phyloP scores from a whole-genome alignment of 1,284 basidiomycete genomes.

The Puccinia polysora region DNA sequence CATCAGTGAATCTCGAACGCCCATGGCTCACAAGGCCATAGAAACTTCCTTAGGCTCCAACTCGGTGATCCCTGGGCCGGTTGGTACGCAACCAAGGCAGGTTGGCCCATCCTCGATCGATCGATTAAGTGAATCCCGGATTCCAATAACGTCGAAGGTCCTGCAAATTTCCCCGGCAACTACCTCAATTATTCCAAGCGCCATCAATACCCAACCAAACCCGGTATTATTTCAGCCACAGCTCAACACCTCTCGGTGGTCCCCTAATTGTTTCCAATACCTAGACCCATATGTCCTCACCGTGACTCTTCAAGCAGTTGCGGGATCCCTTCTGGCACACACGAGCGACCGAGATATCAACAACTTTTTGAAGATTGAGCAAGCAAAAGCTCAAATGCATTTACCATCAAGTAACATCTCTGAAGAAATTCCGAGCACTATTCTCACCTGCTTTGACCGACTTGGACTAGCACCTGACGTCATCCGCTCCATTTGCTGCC shows the following conservation, averaged over 20 bases:
- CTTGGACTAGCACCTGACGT: neutral
- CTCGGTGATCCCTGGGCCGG: neutral
- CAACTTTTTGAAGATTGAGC: slow-evolving; percentile 19
- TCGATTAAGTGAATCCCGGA: neutral
- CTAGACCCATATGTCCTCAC: slow-evolving; percentile 1
- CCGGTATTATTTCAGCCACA: neutral
- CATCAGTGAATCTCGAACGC: neutral
- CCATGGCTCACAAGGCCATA: too few species aligned
- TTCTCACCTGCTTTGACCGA: neutral
- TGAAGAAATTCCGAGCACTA: neutral
- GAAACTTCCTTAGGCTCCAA: neutral
- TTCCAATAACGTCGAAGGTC: neutral
- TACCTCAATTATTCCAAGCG: neutral
- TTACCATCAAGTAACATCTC: neutral
- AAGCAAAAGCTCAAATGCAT: neutral
- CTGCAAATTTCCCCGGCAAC: neutral
- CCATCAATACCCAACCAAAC: neutral
- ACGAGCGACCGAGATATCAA: neutral
- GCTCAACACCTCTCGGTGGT: neutral
- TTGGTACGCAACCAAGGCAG: neutral
- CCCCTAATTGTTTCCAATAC: neutral
- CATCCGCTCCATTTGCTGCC: neutral
- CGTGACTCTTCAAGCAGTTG: slow-evolving; percentile 7
- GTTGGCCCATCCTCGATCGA: neutral
- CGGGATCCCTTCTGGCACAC: neutral